These are phyloP conservation scores for Phytophthora lateralis DNA, from an alignment of 352 stramenopile species.

Conservation along the genomic window DNA sequence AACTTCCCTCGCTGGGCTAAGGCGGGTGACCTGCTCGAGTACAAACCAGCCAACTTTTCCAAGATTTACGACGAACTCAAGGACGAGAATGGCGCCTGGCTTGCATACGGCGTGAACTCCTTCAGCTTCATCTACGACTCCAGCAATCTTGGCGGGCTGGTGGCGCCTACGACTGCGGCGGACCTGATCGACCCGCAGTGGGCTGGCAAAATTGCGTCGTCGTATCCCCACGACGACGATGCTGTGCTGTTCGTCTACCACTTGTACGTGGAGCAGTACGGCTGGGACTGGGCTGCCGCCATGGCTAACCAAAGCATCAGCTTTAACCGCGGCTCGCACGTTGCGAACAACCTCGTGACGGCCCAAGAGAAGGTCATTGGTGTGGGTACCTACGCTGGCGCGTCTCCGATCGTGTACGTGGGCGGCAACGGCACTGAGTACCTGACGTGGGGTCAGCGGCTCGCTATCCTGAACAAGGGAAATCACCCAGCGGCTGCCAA, in stretches of 20 bases:
- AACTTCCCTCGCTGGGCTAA: slow-evolving; percentile 49
- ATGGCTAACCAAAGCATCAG: slow-evolving; percentile 32
- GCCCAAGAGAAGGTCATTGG: slow-evolving; percentile 23
- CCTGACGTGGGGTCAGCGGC: slow-evolving; percentile 37
- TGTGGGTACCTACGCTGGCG: slow-evolving; percentile 15
- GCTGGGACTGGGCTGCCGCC: slow-evolving; percentile 33
- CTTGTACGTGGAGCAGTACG: slow-evolving; percentile 44
- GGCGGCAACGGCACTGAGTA: slow-evolving; percentile 29
- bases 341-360: slow-evolving; percentile 14
- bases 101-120: slow-evolving; percentile 34
- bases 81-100: slow-evolving; percentile 33
- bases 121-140: slow-evolving; percentile 49
- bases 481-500: slow-evolving; percentile 24
- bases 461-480: slow-evolving; percentile 27
- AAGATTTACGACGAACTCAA: slow-evolving; percentile 51
- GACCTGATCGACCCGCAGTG: slow-evolving; percentile 44
- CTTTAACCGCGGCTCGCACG: slow-evolving; percentile 24
- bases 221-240: slow-evolving; percentile 56
- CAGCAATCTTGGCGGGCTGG: slow-evolving; percentile 19
- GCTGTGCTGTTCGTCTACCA: slow-evolving; percentile 47
- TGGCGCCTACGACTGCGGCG: slow-evolving; percentile 16
- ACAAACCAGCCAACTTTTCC: slow-evolving; percentile 56
- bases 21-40: slow-evolving; percentile 42
- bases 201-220: slow-evolving; percentile 44
- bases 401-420: slow-evolving; percentile 13